Percentiles rank a stretch among this genome's conserved stretches.
phyloP scores from a whole-genome alignment of 2,329 filamentous ascomycete genomes.

The Epichloe gansuensis region DNA sequence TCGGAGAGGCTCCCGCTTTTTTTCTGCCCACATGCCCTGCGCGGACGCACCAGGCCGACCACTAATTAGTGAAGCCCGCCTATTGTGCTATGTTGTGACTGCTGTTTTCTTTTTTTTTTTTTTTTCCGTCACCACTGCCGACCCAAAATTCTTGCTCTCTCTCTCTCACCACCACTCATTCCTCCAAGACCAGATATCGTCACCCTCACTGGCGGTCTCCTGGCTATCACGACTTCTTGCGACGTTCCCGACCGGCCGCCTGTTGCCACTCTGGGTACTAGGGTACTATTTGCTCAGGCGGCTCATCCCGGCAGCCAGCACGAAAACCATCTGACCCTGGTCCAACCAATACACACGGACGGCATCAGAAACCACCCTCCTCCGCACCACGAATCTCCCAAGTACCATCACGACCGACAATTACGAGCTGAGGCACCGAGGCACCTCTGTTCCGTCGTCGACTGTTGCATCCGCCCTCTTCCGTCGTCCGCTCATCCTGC shows the following conservation, averaged over 20 bases:
- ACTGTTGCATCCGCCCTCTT: neutral
- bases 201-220: neutral
- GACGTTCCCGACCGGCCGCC: neutral
- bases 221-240: neutral
- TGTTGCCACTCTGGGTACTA: neutral
- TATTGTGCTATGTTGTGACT: neutral
- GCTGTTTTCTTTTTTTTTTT: neutral
- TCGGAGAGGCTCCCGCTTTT: neutral
- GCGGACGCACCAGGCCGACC: neutral
- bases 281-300: neutral
- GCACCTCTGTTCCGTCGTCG: neutral
- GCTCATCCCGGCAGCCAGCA: neutral
- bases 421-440: neutral
- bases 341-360: neutral
- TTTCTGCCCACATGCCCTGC: neutral
- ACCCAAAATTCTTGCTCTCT: conserved; percentile 2
- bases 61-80: neutral
- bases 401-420: neutral
- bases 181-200: neutral
- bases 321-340: neutral
- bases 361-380: neutral
- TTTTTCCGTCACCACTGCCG: conserved; percentile 3
- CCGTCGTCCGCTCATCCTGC: neutral
- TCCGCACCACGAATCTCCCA: neutral
- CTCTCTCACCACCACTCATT: neutral